Evolutionary conservation across 2,329 filamentous ascomycete species (phyloP).

Genomic region (Phaeosphaeria sp.): DNA sequence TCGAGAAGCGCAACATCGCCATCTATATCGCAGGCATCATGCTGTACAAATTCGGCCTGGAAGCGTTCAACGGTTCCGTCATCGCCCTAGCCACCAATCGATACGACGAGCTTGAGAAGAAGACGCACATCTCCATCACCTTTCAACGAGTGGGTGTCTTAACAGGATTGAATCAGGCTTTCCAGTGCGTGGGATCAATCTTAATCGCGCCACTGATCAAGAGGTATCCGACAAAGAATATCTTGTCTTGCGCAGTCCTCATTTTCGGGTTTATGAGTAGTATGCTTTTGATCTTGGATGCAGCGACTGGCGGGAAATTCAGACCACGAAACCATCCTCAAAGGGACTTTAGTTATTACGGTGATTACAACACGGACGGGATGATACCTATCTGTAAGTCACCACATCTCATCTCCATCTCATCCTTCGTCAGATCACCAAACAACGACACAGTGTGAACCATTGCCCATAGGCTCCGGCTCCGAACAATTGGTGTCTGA

Average conservation of each 20-base stretch:
- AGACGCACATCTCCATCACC: slow-evolving; percentile 46
- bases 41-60: slow-evolving; percentile 60
- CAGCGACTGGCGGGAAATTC: slow-evolving; percentile 56
- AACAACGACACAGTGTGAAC: not conserved
- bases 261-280: slow-evolving; percentile 57
- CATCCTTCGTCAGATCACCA: slow-evolving; percentile 16
- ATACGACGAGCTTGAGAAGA: slow-evolving; percentile 54
- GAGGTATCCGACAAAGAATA: slow-evolving; percentile 55
- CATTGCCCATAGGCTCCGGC: not conserved
- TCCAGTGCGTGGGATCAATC: slow-evolving; percentile 59
- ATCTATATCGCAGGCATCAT: slow-evolving; percentile 59
- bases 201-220: slow-evolving; percentile 59
- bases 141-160: slow-evolving; percentile 57
- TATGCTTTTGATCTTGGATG: slow-evolving; percentile 57
- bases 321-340: slow-evolving; percentile 42
- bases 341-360: slow-evolving; percentile 55
- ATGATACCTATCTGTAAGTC: slow-evolving; percentile 56
- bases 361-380: slow-evolving; percentile 56
- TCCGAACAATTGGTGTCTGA: not conserved
- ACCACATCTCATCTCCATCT: slow-evolving; percentile 27
- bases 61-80: slow-evolving; percentile 60
- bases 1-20: slow-evolving; percentile 50
- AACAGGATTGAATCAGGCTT: slow-evolving; percentile 58
- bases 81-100: slow-evolving; percentile 58
- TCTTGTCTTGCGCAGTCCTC: slow-evolving; percentile 53